A percentile compares a stretch with the other conserved stretches of the same genome.
phyloP scores from a whole-genome alignment of 169 alveolate species.

The Babesia bovis region DNA sequence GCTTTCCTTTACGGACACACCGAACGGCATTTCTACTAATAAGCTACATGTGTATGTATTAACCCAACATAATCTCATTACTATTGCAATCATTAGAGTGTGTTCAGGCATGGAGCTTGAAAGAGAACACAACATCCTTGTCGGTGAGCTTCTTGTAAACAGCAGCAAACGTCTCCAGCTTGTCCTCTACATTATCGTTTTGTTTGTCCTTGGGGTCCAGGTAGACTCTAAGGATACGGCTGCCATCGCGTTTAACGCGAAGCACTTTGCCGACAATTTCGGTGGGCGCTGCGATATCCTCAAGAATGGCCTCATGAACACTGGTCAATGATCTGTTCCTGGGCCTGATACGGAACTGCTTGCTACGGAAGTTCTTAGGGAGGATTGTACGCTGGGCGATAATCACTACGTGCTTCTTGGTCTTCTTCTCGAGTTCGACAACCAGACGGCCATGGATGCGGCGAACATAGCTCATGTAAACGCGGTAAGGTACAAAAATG shows the following conservation, averaged over 20 bases:
- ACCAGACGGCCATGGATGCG: slow-evolving; percentile 87
- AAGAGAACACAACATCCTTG: slow-evolving; percentile 90
- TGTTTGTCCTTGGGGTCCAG: slow-evolving; percentile 94
- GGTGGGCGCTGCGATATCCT: slow-evolving; percentile 93
- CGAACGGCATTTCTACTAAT: slow-evolving; percentile 44
- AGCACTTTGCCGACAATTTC: slow-evolving; percentile 90
- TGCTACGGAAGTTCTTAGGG: slow-evolving; percentile 83
- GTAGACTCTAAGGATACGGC: slow-evolving; percentile 88
- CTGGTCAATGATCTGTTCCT: slow-evolving; percentile 92
- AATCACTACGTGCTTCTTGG: slow-evolving; percentile 91
- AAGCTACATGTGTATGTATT: not conserved
- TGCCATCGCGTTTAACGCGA: slow-evolving; percentile 92
- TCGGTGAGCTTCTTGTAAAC: slow-evolving; percentile 92
- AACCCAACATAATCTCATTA: slow-evolving; percentile 6
- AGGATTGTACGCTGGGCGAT: slow-evolving; percentile 88
- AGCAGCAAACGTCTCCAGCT: slow-evolving; percentile 91
- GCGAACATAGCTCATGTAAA: slow-evolving; percentile 81
- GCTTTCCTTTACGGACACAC: slow-evolving; percentile 41
- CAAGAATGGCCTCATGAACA: slow-evolving; percentile 94
- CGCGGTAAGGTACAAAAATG: slow-evolving; percentile 85
- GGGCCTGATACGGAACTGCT: slow-evolving; percentile 90
- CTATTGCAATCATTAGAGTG: slow-evolving; percentile 1
- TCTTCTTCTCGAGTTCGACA: slow-evolving; percentile 91
- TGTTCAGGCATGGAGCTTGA: slow-evolving; percentile 60
- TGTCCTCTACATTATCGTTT: slow-evolving; percentile 91